These are phyloP conservation scores for Blastocystis sp. DNA, from an alignment of 352 stramenopile genomes.

Conservation along the genomic window DNA sequence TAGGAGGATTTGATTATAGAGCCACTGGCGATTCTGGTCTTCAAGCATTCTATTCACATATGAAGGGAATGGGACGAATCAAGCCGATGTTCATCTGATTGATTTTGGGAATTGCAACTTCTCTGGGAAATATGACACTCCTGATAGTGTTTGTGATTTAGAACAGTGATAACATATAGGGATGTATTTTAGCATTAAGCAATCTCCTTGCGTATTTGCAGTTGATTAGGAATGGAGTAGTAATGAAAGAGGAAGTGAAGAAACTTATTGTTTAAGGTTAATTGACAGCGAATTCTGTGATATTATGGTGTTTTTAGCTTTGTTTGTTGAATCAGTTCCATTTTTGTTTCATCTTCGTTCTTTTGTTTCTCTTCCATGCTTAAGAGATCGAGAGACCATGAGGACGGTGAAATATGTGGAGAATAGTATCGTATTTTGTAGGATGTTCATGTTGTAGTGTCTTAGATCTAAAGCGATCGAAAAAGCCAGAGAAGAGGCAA, in stretches of 20 bases:
- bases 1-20: not conserved
- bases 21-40: conserved; percentile 54
- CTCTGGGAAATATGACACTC: conserved; percentile 28
- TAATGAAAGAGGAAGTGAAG: not conserved
- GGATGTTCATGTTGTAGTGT: not conserved
- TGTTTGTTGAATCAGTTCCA: not conserved
- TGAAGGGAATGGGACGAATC: not conserved
- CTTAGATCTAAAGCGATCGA: not conserved
- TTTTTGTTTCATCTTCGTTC: not conserved
- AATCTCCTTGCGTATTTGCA: conserved; percentile 34
- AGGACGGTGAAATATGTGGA: not conserved
- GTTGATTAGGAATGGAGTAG: conserved; percentile 18
- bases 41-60: conserved; percentile 53
- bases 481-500: too few relatives aligned
- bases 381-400: not conserved
- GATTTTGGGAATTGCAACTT: conserved; percentile 67
- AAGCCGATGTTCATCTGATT: conserved; percentile 54
- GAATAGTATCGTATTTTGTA: not conserved
- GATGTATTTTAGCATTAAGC: conserved; percentile 36
- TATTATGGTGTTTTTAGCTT: not conserved
- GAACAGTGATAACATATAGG: not conserved
- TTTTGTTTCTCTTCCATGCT: not conserved
- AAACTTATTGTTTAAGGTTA: not conserved
- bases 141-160: not conserved
- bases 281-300: not conserved